These are phyloP conservation scores for Trypanosoma lewisi DNA, from an alignment of 208 protist species.

Conservation along the genomic window DNA sequence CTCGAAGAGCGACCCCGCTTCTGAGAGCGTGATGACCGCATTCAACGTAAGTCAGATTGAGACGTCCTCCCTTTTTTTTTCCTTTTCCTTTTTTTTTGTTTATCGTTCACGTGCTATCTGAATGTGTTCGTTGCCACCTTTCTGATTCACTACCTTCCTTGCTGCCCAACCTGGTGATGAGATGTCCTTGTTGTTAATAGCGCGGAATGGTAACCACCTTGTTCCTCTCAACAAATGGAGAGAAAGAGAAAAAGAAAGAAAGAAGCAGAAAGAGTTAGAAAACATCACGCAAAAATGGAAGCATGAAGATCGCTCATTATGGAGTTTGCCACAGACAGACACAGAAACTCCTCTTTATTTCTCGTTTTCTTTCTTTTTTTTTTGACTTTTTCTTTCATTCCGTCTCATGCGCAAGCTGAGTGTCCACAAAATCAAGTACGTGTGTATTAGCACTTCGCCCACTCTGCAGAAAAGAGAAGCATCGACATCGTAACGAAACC, in stretches of 20 bases:
- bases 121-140: neutral
- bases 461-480: neutral
- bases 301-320: too few species aligned
- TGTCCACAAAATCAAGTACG: too few species aligned
- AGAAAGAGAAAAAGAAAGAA: conserved; percentile 1
- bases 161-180: neutral
- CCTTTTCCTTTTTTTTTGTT: conserved; percentile 8
- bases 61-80: neutral
- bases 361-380: neutral
- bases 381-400: too few species aligned
- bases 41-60: conserved; percentile 1
- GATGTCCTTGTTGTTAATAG: neutral
- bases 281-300: too few species aligned
- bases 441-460: too few species aligned
- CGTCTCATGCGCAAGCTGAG: too few species aligned
- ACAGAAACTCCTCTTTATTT: neutral
- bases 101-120: neutral
- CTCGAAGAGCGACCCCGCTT: conserved; percentile 19
- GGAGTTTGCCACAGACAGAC: neutral
- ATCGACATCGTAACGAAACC: neutral
- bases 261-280: neutral
- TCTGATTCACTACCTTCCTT: neutral
- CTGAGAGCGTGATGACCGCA: conserved; percentile 11
- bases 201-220: neutral
- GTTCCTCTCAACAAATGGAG: neutral